Evolutionary conservation across 2,329 filamentous ascomycete species (phyloP), one percentile per base, ranked within the genome.

Genomic region (Colletotrichum graminicola): DNA sequence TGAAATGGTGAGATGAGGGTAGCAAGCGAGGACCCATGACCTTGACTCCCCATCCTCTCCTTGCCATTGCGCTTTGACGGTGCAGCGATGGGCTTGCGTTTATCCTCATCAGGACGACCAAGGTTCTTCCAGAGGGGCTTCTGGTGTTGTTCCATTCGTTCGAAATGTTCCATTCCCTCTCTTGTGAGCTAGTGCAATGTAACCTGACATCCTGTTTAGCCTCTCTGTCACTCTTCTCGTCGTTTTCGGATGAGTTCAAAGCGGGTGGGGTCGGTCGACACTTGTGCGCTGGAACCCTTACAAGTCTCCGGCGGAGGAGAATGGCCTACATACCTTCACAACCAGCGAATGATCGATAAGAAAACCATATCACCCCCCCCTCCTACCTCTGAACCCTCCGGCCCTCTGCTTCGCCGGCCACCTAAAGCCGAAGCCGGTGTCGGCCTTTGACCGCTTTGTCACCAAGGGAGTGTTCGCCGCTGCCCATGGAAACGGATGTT

Each of bases 61-160:
- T n/a, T 34, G 39, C 26, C 63, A 26, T 67, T 45, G 51, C 67
- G 67, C 67, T 71, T 45, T 62, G 63, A 62, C 34, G 29, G 16
- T 43, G 34, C 3, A 11, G 43, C 41, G 18, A 52, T 18, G 14
- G 26, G 21, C 57, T 55, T 59, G 21, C 43, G 43, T 63, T 41
- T 47, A 18, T 32, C 23, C 65, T 57, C 29, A n/a, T 47, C 59
- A 34, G 59, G 65, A 45, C 43, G 8, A n/a, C 23, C 45, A 68
- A 63, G 59, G 65, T 68, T 68, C 65, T 71, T 68, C 65, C 59
- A 60, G 65, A 67, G n/a, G 23, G 43, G 57, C 68, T 71, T 71
- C 68, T 63, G 59, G 54, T n/a, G 65, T 43, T 34, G 51, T 62
- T 67, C 64, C 34, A 57, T 56, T 62, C 29, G 59, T 68, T 71